Percentiles rank a stretch among this genome's conserved stretches.
These are phyloP conservation scores for Cytospora mali DNA, from an alignment of 2,329 filamentous ascomycete species.

Conservation along the genomic window DNA sequence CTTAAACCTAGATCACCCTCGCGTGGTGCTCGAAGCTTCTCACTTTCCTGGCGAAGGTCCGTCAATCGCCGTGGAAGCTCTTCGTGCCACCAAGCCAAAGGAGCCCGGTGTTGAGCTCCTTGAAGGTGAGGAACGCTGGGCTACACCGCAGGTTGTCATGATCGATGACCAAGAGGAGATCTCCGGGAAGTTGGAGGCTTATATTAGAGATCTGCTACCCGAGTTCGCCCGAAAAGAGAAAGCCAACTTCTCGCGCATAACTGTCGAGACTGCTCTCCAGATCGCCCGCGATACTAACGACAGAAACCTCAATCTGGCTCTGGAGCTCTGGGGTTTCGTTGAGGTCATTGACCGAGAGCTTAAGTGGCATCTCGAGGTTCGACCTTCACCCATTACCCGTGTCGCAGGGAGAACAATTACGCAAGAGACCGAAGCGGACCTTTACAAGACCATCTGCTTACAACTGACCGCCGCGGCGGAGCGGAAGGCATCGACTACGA, in stretches of 20 bases:
- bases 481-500: slow-evolving; percentile 62
- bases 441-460: slow-evolving; percentile 63
- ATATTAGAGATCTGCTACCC: slow-evolving; percentile 60
- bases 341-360: slow-evolving; percentile 67
- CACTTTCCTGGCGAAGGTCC: slow-evolving; percentile 59
- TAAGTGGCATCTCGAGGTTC: slow-evolving; percentile 60
- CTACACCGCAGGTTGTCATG: slow-evolving; percentile 50
- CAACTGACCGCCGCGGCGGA: slow-evolving; percentile 68
- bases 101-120: slow-evolving; percentile 39
- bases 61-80: slow-evolving; percentile 46
- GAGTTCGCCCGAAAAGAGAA: slow-evolving; percentile 62
- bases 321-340: slow-evolving; percentile 67
- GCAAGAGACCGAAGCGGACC: slow-evolving; percentile 57
- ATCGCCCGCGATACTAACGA: slow-evolving; percentile 54
- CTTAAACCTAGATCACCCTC: slow-evolving; percentile 51
- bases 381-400: slow-evolving; percentile 43
- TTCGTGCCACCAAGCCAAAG: slow-evolving; percentile 41
- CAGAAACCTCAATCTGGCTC: slow-evolving; percentile 57
- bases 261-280: slow-evolving; percentile 52
- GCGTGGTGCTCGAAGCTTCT: slow-evolving; percentile 57
- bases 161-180: slow-evolving; percentile 65
- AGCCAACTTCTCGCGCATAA: slow-evolving; percentile 62
- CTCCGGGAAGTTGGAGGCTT: slow-evolving; percentile 59
- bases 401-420: slow-evolving; percentile 51
- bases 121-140: slow-evolving; percentile 38